phyloP scores from a whole-genome alignment of 2,329 filamentous ascomycete genomes.

The Cercospora citrullina region DNA sequence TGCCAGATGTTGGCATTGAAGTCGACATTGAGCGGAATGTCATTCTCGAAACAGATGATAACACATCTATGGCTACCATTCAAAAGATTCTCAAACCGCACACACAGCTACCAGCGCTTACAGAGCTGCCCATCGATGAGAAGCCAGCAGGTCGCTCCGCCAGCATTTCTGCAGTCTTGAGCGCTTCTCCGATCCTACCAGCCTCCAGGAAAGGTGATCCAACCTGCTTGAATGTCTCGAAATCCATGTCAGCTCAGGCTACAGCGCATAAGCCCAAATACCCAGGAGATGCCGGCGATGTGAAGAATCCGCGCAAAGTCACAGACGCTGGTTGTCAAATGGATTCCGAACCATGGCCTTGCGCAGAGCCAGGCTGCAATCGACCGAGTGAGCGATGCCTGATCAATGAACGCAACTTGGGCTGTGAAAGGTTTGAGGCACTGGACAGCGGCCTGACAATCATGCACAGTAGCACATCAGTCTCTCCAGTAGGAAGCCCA shows the following conservation, averaged over 20 bases:
- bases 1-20: background rate
- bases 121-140: background rate
- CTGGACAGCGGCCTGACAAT: background rate
- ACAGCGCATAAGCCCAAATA: background rate
- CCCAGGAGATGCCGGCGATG: background rate
- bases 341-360: conserved; percentile 6
- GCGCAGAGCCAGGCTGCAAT: background rate
- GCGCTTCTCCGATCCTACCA: background rate
- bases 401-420: background rate
- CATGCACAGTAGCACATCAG: background rate
- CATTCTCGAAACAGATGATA: background rate
- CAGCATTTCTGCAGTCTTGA: background rate
- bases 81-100: background rate
- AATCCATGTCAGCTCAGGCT: background rate
- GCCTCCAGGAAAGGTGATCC: background rate
- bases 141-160: background rate
- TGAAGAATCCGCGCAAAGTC: background rate
- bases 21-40: background rate
- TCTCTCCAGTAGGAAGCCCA: background rate
- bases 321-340: conserved; percentile 2
- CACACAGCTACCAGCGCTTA: background rate
- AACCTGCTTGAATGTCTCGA: background rate
- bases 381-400: background rate
- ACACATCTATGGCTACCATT: background rate
- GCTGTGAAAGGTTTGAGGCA: background rate